phyloP scores from a whole-genome alignment of 257 asterid genomes.

The Solanum clarkiae region DNA sequence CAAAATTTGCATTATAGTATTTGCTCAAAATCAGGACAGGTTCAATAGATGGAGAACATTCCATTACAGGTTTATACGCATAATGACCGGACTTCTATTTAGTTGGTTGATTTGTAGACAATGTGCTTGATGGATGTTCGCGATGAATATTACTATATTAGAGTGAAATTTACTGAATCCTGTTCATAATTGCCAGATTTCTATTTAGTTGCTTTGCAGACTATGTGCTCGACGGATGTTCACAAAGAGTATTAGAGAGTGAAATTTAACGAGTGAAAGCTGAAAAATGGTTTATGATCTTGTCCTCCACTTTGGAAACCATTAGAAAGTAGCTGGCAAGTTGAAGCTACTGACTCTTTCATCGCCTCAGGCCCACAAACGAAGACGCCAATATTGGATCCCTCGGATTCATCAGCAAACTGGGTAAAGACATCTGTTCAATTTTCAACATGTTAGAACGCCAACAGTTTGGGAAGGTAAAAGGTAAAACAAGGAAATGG shows the following conservation, averaged over 20 bases:
- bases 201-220: not conserved
- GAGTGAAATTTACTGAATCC: slow-evolving; percentile 17
- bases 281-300: slow-evolving; percentile 28
- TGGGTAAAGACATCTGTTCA: slow-evolving; percentile 39
- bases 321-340: slow-evolving; percentile 20
- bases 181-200: not conserved
- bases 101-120: not conserved
- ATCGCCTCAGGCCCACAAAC: slow-evolving; percentile 76
- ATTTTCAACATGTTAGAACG: not conserved
- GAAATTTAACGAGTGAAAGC: slow-evolving; percentile 70
- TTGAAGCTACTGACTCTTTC: slow-evolving; percentile 55
- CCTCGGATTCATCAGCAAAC: slow-evolving; percentile 32
- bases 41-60: too few relatives aligned
- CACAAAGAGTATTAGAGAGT: slow-evolving; percentile 24
- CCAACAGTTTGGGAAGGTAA: not conserved
- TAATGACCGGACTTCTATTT: not conserved
- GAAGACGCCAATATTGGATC: slow-evolving; percentile 53
- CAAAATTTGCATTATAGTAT: not conserved
- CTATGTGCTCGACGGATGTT: not conserved
- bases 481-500: not conserved
- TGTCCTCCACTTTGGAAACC: slow-evolving; percentile 9
- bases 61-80: not conserved
- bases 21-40: not conserved
- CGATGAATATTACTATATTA: not conserved
- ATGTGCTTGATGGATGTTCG: not conserved